phyloP scores from a whole-genome alignment of 208 protist genomes.

The Leishmania lainsoni region DNA sequence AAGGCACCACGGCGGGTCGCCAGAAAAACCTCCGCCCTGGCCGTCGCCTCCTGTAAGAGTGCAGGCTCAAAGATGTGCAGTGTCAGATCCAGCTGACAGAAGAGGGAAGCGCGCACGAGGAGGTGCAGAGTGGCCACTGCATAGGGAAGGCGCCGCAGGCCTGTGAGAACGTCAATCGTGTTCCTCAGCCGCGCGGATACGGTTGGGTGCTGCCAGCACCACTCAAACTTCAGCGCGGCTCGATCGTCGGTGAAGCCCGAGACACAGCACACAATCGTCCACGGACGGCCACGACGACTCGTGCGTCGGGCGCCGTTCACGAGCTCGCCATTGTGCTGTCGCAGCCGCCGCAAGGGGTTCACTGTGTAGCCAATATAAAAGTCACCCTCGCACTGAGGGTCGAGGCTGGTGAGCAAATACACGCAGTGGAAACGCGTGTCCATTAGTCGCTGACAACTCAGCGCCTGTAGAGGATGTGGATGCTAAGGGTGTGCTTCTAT shows the following conservation, averaged over 20 bases:
- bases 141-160: conserved; percentile 53
- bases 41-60: conserved; percentile 37
- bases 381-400: conserved; percentile 55
- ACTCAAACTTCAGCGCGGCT: conserved; percentile 95
- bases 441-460: conserved; percentile 30
- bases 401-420: conserved; percentile 87
- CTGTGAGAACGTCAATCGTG: conserved; percentile 31
- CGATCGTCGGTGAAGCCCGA: conserved; percentile 92
- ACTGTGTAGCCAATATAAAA: conserved; percentile 96
- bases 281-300: conserved; percentile 80
- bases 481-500: conserved; percentile 4
- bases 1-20: background rate
- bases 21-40: conserved; percentile 28
- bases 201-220: conserved; percentile 92
- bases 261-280: conserved; percentile 91
- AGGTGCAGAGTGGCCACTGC: conserved; percentile 68
- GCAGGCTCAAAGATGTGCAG: conserved; percentile 73
- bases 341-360: conserved; percentile 89
- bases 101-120: conserved; percentile 58
- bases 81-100: conserved; percentile 68
- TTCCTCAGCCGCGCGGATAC: conserved; percentile 59
- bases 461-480: background rate
- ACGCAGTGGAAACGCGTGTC: conserved; percentile 91
- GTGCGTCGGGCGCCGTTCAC: conserved; percentile 89
- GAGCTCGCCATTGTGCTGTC: conserved; percentile 96